Base-by-base conservation (phyloP, 1,139 yeast species). In the Sugiyamaella neomexicana region DNA sequence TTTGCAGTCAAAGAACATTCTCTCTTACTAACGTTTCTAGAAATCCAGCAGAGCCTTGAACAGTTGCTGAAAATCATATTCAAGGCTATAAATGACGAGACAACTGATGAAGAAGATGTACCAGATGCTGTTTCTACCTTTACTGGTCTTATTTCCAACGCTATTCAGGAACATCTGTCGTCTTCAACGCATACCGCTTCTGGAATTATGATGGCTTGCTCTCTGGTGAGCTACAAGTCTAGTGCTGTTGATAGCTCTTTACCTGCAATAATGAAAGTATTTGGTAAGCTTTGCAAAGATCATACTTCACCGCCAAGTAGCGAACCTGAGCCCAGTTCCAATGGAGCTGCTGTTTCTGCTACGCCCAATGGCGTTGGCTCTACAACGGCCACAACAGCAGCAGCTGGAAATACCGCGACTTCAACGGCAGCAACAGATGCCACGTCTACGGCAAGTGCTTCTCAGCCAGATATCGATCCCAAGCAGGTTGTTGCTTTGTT, bases 281-380 rank as follows among this genome's bases (percentile, higher is more conserved):
- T 93, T 70, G 88, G 91, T 57, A 89, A 89, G 67, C 78, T 91
- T 48, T 89, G 95, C 68, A 89, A 88, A 62, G 98, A 91, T 68
- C 97, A 90, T 64, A 82, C 89, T 43, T 54, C 64, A 39, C 56
- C 70, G 36, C 52, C 57, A 29, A 36, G 58, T 34, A 17, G 56
- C 25, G 46, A 52, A 5, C 58, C 54, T 25, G 42, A 53, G 10
- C 47, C 49, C 4, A 46, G 38, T 37, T 36, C 38, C 12, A 45
- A 45, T 36, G 53, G 55, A 5, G 25, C 50, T 38, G 51, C 53
- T 10, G 23, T 41, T 50, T 61, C 55, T 36, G 34, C 52, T n/a
- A 46, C 43, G 17, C 60, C 57, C 29, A 44, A 53, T 47, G 49
- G 48, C 16, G 15, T 25, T 1, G 38, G 32, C 2, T 45, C 54